Base-by-base conservation (phyloP, 805 yeast genomes). In the Cyberlindnera americana region DNA sequence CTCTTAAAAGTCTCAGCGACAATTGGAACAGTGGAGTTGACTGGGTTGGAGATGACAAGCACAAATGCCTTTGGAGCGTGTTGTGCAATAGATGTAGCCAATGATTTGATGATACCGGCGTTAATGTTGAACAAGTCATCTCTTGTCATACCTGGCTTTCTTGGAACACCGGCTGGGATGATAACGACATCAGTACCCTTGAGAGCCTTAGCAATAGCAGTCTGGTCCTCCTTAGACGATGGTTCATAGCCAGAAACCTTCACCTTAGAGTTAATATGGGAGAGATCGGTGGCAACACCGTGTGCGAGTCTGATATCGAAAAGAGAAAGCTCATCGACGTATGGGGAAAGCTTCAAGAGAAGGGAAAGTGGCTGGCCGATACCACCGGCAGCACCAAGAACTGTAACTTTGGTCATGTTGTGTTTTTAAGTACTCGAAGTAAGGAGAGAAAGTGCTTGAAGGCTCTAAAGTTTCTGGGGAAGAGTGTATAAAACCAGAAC, bases 141-240 rank as follows among this genome's bases (percentile, higher is more conserved):
- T 66, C 95, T 80, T 44, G 95, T 83, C 95, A 86, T 86, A 42
- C 95, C 95, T 29, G 95, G 95, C 69, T 87, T 87, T 70, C 95
- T 81, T 57, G 95, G 95, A 29, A 86, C 82, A 47, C 95, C 95
- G 25, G 95, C 95, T 33, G 95, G 95, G 54, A 68, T 67, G 37
- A 66, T 56, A 39, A 48, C 67, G 50, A 44, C 51, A 53, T 83
- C 89, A 39, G 76, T 70, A 52, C 73, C 77, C 44, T 41, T 29
- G 19, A 54, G 43, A 3, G 58, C 54, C 24, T 44, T 25, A 32
- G 56, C 50, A 37, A 63, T 44, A 15, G 62, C 75, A 45, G 78
- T 73, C 48, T 83, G 95, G 32, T 52, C 52, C 22, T 64, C 69
- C 36, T 42, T 46, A 32, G 39, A 35, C 30, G 40, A 33, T 35